A percentile compares a stretch with the other conserved stretches of the same genome.
phyloP scores from a whole-genome alignment of 2,329 filamentous ascomycete genomes.

The Pyrenochaeta sp. region DNA sequence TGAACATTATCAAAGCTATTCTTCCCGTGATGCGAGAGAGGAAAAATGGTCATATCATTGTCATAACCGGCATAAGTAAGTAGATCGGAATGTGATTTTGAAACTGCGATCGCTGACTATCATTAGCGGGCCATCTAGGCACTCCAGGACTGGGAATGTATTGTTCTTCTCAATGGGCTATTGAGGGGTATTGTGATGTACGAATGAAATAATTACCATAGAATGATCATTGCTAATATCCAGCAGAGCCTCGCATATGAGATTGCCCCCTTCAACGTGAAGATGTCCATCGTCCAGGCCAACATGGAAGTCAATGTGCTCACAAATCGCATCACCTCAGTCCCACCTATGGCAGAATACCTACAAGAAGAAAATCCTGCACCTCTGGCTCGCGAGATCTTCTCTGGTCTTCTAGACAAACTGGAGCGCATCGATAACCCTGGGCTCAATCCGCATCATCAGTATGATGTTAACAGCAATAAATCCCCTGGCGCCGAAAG shows the following conservation, averaged over 20 bases:
- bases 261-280: constrained; percentile 93
- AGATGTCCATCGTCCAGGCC: constrained; percentile 93
- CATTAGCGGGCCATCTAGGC: constrained; percentile 79
- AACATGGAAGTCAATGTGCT: constrained; percentile 90
- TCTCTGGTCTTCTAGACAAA: constrained; percentile 78
- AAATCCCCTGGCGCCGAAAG: constrained; percentile 38
- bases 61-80: constrained; percentile 81
- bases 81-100: neutral
- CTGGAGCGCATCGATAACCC: constrained; percentile 67
- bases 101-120: constrained; percentile 16
- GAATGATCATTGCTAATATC: constrained; percentile 9
- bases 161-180: constrained; percentile 90
- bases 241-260: constrained; percentile 82
- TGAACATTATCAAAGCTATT: constrained; percentile 92
- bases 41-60: constrained; percentile 86
- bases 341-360: constrained; percentile 76
- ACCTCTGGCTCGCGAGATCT: constrained; percentile 82
- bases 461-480: constrained; percentile 39
- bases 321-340: constrained; percentile 85
- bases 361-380: constrained; percentile 74
- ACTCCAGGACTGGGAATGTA: constrained; percentile 92
- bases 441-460: constrained; percentile 20
- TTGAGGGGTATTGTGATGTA: constrained; percentile 94
- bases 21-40: constrained; percentile 81
- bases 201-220: neutral